Conservation (phyloP, 768 basidiomycete species). For the Fistulinella prunicolor region DNA sequence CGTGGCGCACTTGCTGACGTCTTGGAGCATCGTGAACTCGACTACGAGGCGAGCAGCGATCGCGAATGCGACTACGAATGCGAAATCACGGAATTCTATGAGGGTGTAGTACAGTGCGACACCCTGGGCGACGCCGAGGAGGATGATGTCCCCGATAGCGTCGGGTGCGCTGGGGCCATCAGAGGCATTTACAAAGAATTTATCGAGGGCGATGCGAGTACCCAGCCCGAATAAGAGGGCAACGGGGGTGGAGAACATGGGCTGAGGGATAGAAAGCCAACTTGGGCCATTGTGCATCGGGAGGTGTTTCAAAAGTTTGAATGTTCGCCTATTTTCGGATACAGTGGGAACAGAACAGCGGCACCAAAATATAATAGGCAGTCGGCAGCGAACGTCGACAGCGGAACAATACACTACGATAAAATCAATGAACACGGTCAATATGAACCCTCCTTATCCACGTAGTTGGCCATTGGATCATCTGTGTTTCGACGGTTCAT, state of each 20-base stretch:
- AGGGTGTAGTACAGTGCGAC: slow-evolving; percentile 68
- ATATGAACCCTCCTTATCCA: slow-evolving; percentile 49
- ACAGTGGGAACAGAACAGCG: slow-evolving; percentile 12
- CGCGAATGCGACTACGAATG: slow-evolving; percentile 53
- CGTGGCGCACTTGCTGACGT: slow-evolving; percentile 52
- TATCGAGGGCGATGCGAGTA: slow-evolving; percentile 66
- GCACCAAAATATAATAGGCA: slow-evolving; percentile 5
- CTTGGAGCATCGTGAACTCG: slow-evolving; percentile 57
- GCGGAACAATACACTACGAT: not conserved
- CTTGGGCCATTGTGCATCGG: slow-evolving; percentile 1
- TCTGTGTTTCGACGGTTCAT: slow-evolving; percentile 67
- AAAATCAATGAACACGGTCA: not conserved
- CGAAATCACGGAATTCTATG: slow-evolving; percentile 50
- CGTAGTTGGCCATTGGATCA: slow-evolving; percentile 93
- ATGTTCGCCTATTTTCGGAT: slow-evolving; percentile 23
- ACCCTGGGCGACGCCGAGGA: slow-evolving; percentile 74
- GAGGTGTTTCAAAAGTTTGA: slow-evolving; percentile 6
- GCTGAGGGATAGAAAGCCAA: slow-evolving; percentile 23
- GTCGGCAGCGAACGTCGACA: slow-evolving; percentile 1
- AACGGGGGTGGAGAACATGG: slow-evolving; percentile 54
- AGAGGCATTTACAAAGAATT: slow-evolving; percentile 41
- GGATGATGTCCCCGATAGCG: slow-evolving; percentile 56
- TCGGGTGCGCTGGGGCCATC: slow-evolving; percentile 30
- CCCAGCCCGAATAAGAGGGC: slow-evolving; percentile 74
- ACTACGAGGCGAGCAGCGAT: slow-evolving; percentile 60